Conservation (phyloP, 805 yeast species). For the Groenewaldozyma salmanticensis region DNA sequence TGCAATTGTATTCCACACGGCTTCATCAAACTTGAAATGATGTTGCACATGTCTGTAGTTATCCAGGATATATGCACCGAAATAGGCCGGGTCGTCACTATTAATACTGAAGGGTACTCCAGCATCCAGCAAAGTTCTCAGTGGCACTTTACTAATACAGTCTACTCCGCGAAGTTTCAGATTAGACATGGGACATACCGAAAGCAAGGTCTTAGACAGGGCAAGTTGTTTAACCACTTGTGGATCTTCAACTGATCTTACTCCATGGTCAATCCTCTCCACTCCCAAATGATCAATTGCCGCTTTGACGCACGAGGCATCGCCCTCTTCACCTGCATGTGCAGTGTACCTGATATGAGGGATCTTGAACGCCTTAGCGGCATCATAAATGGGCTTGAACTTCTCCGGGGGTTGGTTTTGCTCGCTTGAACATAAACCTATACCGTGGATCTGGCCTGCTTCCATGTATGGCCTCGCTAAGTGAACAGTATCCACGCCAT, state of each 20-base stretch:
- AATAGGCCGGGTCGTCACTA: conserved; percentile 74
- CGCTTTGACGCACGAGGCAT: conserved; percentile 51
- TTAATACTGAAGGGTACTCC: conserved; percentile 67
- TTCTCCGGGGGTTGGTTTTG: conserved; percentile 66
- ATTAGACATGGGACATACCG: conserved; percentile 73
- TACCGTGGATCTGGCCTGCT: conserved; percentile 55
- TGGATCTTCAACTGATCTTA: conserved; percentile 48
- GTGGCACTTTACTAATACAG: conserved; percentile 58
- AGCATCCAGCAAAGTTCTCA: conserved; percentile 47
- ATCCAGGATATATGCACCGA: conserved; percentile 76
- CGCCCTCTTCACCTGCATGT: conserved; percentile 88
- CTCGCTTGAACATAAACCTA: conserved; percentile 79
- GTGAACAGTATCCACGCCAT: conserved; percentile 50
- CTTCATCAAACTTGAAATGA: conserved; percentile 49
- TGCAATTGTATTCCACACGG: conserved; percentile 57
- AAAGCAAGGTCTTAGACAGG: conserved; percentile 43
- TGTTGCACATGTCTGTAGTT: conserved; percentile 60
- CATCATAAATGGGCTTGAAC: conserved; percentile 52
- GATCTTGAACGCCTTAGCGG: conserved; percentile 40
- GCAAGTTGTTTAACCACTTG: conserved; percentile 51
- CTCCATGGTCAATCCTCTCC: conserved; percentile 74
- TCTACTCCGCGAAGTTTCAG: conserved; percentile 65
- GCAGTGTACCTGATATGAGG: conserved; percentile 55
- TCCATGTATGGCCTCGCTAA: conserved; percentile 42
- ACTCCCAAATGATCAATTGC: conserved; percentile 52